Evolutionary conservation across 305 asterid genomes (phyloP).

Genomic region (Fraxinus velutina): DNA sequence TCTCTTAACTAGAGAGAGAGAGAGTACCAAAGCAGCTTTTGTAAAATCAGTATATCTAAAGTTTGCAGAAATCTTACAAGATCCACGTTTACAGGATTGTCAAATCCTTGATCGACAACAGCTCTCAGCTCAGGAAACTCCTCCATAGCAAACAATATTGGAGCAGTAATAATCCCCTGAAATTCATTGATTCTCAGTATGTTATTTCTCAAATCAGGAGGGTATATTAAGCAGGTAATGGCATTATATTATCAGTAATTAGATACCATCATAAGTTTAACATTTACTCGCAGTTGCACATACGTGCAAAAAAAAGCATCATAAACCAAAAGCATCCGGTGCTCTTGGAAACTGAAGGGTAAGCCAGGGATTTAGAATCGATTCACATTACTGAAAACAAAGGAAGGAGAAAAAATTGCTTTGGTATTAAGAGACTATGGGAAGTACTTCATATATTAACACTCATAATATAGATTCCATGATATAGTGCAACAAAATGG

Average conservation of each 20-base stretch:
- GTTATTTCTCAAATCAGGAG: background rate
- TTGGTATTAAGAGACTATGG: background rate
- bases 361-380: background rate
- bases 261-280: background rate
- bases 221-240: background rate
- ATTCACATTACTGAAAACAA: background rate
- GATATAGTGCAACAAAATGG: background rate
- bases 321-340: background rate
- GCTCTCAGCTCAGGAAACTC: slow-evolving; percentile 74
- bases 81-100: slow-evolving; percentile 64
- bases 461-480: background rate
- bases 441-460: background rate
- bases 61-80: slow-evolving; percentile 45
- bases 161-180: slow-evolving; percentile 90
- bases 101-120: slow-evolving; percentile 73
- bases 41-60: background rate
- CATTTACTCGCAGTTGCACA: background rate
- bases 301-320: background rate
- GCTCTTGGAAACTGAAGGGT: background rate
- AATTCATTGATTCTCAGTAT: background rate
- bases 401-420: background rate
- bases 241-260: background rate
- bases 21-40: background rate
- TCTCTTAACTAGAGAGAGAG: background rate
- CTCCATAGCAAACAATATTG: slow-evolving; percentile 86